Base-by-base conservation (phyloP, 257 asterid genomes). In the Forsythia suspensa region DNA sequence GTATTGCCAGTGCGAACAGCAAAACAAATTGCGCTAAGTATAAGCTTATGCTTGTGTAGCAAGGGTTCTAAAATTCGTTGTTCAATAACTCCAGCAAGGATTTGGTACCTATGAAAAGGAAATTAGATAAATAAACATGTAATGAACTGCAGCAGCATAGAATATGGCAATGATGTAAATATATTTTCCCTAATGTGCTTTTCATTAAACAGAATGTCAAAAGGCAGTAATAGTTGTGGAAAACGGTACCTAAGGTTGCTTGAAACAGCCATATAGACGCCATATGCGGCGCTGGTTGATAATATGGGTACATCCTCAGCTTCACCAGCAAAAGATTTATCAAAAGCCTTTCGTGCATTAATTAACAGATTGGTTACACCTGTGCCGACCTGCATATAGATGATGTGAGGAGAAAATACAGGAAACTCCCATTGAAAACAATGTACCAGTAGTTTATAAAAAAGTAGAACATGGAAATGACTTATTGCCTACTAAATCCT, bases 1-100 rank as follows among this genome's bases (percentile, higher is more conserved):
- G 99, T 95, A 55, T 95, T 95, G 77, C 99, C 99, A 5, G 99
- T 95, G 84, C 98, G 85, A 48, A 93, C 97, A 75, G 80, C 93
- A 71, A 95, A 95, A 85, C 99, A 95, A 73, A 89, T 15, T 80
- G 96, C 97, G 70, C 97, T 80, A 5, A 95, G 97, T 40, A 87
- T 37, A 74, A 95, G 87, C 90, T 95, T 95, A 57, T 89, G 88
- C 18, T 93, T 88, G 81, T 95, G 99, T 66, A 95, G 91, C 86
- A 92, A 76, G 16, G 99, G 99, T 81, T 95, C 98, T 80, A 95
- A 78, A 3, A 93, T 80, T 67, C 98, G 84, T 68, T 95, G 99
- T 73, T 95, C 99, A 24, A 95, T 87, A 43, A 95, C 88, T 43
- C 99, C 99, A 70, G 97, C 99, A 75, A 95, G 82, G 68, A 95